Percentiles rank a stretch among this genome's conserved stretches.
Evolutionary conservation across 768 basidiomycete genomes (phyloP).

Genomic region (Collybia nuda): DNA sequence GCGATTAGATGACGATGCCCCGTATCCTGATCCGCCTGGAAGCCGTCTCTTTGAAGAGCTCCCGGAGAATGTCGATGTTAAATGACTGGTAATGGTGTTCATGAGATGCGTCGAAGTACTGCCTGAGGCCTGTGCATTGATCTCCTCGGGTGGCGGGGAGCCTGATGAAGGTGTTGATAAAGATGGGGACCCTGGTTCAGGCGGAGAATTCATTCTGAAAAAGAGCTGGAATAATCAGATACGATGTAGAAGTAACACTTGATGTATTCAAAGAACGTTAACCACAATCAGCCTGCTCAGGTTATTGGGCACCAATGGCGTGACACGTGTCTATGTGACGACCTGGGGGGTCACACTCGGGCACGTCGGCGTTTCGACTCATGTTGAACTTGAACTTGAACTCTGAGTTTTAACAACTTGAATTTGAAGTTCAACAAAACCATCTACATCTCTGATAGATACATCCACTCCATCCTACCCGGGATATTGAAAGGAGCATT

Average conservation of each 20-base stretch:
- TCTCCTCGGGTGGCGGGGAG: constrained; percentile 43
- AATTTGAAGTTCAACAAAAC: no score
- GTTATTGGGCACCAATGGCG: no score
- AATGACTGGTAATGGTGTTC: constrained; percentile 30
- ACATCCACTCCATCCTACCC: no score
- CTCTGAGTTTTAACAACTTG: no score
- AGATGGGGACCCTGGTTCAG: constrained; percentile 33
- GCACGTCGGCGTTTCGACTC: no score
- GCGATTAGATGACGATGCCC: constrained; percentile 39
- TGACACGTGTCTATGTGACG: no score
- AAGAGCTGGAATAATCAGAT: not conserved
- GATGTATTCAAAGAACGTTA: no score
- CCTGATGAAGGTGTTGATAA: constrained; percentile 41
- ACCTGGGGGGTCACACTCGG: no score
- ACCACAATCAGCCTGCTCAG: no score
- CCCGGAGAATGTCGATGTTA: constrained; percentile 30
- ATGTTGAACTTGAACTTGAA: no score
- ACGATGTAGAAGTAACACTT: not conserved
- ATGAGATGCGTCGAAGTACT: constrained; percentile 15
- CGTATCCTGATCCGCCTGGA: constrained; percentile 44
- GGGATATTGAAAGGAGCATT: no score
- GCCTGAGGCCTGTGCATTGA: constrained; percentile 17
- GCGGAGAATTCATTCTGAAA: constrained; percentile 37
- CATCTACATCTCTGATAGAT: no score
- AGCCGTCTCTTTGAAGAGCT: constrained; percentile 47